Conservation (phyloP, 257 asterid genomes). For the Rauvolfia tetraphylla region DNA sequence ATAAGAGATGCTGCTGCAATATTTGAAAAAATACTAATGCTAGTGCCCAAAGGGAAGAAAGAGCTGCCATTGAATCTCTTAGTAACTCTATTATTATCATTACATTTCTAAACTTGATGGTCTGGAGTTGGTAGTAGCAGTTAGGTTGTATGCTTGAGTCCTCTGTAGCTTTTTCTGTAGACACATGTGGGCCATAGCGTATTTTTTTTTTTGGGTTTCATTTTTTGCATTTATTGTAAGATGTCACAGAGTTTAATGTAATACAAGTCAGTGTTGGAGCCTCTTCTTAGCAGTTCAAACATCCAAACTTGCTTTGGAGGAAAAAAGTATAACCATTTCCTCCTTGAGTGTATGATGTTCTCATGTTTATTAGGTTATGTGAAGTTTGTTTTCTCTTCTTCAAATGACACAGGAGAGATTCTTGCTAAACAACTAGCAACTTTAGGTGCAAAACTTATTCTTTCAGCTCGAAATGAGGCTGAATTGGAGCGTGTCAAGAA, state of each 20-base stretch:
- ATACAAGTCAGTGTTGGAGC: not conserved
- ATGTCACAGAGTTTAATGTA: not conserved
- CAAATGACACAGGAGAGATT: constrained; percentile 62
- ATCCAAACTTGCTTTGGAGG: not conserved
- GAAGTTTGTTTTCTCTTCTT: constrained; percentile 12
- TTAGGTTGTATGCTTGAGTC: not conserved
- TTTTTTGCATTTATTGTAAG: not conserved
- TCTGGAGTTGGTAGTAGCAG: not conserved
- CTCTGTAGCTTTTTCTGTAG: not conserved
- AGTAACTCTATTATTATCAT: no score
- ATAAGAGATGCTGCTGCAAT: not conserved
- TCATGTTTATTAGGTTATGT: not conserved
- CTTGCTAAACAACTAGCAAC: constrained; percentile 88
- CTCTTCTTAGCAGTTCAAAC: constrained; percentile 1
- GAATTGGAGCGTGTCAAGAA: constrained; percentile 79
- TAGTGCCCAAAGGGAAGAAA: not conserved
- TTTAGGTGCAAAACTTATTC: constrained; percentile 89
- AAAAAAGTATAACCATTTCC: not conserved
- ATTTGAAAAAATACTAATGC: not conserved
- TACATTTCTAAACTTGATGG: not conserved
- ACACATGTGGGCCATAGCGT: not conserved
- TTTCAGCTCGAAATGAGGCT: constrained; percentile 87
- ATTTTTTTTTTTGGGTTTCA: not conserved
- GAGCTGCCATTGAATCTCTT: not conserved
- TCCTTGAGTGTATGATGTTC: not conserved